phyloP scores from a whole-genome alignment of 371 early-diverging fungal genomes.

The Mortierella sp. region DNA sequence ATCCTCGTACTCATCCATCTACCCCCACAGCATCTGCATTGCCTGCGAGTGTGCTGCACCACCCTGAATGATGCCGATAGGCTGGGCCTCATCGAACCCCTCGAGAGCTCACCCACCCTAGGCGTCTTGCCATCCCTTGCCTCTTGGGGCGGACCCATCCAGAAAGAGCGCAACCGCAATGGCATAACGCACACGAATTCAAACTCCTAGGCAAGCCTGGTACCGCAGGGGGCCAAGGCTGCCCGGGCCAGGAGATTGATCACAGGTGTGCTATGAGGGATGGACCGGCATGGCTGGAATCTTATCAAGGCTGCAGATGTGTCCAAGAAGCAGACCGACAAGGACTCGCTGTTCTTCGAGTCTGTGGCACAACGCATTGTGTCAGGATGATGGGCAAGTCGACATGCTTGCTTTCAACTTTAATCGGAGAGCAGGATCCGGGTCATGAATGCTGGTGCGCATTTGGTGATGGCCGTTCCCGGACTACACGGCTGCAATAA shows the following conservation, averaged over 20 bases:
- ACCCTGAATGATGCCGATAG: constrained; percentile 30
- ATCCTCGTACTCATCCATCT: no score
- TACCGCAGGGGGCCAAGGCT: constrained; percentile 10
- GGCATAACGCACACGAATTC: constrained; percentile 39
- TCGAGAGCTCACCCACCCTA: background rate
- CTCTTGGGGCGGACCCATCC: constrained; percentile 32
- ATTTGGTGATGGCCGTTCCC: no score
- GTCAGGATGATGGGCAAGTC: background rate
- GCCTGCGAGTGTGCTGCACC: constrained; percentile 27
- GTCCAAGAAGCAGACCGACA: constrained; percentile 19
- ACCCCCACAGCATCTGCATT: no score
- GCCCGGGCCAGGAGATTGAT: constrained; percentile 19
- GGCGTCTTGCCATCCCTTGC: constrained; percentile 21
- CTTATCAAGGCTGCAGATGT: constrained; percentile 40
- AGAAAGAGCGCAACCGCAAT: constrained; percentile 6
- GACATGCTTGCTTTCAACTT: constrained; percentile 39
- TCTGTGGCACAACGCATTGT: background rate
- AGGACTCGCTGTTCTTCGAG: constrained; percentile 44
- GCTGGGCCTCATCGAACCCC: constrained; percentile 35
- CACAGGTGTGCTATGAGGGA: constrained; percentile 10
- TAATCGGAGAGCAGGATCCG: constrained; percentile 29
- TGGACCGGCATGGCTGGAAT: constrained; percentile 37
- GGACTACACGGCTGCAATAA: no score
- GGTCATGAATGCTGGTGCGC: no score
- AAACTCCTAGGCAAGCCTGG: constrained; percentile 46